A percentile compares a stretch with the other conserved stretches of the same genome.
Conservation (phyloP, 192 early-diverging fungal species). For the Backusella sp. region DNA sequence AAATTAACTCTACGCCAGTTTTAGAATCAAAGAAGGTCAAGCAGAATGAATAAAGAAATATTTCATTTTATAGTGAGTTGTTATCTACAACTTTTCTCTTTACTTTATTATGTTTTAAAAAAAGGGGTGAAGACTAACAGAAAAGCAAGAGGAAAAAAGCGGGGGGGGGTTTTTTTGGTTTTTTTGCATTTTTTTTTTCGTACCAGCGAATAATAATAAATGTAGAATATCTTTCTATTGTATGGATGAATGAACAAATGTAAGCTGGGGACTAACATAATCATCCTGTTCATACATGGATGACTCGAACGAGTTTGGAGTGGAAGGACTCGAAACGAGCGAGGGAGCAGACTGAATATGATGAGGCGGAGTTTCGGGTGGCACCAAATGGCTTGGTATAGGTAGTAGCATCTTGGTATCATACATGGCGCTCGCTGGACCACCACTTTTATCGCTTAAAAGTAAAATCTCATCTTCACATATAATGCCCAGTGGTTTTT, state of each 20-base stretch:
- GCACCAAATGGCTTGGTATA: conserved; percentile 7
- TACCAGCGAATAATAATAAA: conserved; percentile 1
- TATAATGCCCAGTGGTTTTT: background rate
- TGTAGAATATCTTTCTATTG: background rate
- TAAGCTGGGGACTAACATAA: background rate
- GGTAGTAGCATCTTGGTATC: background rate
- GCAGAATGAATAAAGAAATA: background rate
- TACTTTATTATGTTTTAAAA: background rate
- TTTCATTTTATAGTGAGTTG: background rate
- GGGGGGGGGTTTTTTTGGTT: too few relatives aligned
- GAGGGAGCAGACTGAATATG: conserved; percentile 5
- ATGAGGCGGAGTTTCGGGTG: conserved; percentile 10
- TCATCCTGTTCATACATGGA: background rate
- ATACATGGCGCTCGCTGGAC: conserved; percentile 2
- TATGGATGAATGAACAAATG: conserved; percentile 4
- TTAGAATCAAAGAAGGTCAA: background rate
- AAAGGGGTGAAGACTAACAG: background rate
- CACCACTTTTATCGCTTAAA: background rate
- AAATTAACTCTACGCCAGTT: background rate
- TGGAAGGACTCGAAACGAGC: conserved; percentile 12
- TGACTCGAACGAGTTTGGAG: conserved; percentile 12
- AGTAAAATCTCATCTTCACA: background rate
- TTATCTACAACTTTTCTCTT: background rate
- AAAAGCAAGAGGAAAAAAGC: background rate
- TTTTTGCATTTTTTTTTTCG: background rate